A percentile compares a stretch with the other conserved stretches of the same genome.
These are phyloP conservation scores for Aspergillus heteromorphus DNA, from an alignment of 495 filamentous ascomycete genomes.

Conservation along the genomic window DNA sequence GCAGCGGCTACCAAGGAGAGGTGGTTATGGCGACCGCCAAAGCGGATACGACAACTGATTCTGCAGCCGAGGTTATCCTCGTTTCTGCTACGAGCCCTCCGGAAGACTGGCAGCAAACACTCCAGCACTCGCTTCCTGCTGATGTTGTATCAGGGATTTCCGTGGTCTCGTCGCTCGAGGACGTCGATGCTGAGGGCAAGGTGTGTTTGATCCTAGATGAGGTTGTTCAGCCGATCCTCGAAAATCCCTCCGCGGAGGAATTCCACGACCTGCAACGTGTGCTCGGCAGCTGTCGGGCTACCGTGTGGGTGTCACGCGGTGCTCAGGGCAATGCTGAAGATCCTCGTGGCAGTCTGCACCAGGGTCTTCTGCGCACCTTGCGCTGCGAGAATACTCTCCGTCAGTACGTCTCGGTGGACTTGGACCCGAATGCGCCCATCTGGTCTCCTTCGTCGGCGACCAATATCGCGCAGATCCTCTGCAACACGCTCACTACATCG, in stretches of 20 bases:
- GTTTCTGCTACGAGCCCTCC: too few species aligned
- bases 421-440: conserved; percentile 12
- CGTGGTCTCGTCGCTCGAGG: too few species aligned
- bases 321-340: conserved; percentile 7
- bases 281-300: neutral
- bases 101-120: too few species aligned
- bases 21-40: too few species aligned
- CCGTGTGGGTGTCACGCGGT: conserved; percentile 24
- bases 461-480: too few species aligned
- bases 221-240: neutral
- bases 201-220: neutral
- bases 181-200: neutral
- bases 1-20: too few species aligned
- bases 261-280: neutral
- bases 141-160: too few species aligned
- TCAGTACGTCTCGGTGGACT: conserved; percentile 13
- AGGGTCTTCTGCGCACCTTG: conserved; percentile 19
- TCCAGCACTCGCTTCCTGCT: too few species aligned
- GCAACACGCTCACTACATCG: too few species aligned
- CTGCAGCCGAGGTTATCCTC: too few species aligned
- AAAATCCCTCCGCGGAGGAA: neutral
- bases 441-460: too few species aligned
- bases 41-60: too few species aligned
- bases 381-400: conserved; percentile 14
- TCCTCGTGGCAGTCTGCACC: conserved; percentile 3